Evolutionary conservation across 306 rosid genomes (phyloP), one percentile per base, ranked within the genome.

Genomic region (Pyrus betulifolia): DNA sequence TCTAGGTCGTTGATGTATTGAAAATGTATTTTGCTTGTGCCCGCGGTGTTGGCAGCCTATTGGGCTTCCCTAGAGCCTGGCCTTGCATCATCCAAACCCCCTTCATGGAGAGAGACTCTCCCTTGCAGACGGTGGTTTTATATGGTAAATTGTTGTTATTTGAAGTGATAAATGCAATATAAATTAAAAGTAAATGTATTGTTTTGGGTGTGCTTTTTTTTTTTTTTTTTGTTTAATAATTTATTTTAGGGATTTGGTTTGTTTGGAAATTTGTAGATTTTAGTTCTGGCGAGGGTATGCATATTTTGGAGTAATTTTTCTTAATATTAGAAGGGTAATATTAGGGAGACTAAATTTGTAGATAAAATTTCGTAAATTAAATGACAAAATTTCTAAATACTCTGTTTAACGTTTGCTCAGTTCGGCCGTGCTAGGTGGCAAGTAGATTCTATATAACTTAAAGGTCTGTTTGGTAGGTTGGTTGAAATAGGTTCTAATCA

Each of bases 21-120:
- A 8, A 5, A 14, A 4, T 8, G 30, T 72, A 31, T 2, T 28
- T 66, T 66, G 78, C 78, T 67, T 28, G 70, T 44, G 78, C 54
- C 55, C 67, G 78, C 2, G 78, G 78, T 65, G 52, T 19, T 72
- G 69, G 18, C 9, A 28, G 63, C 70, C 81, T 69, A 69, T 15
- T 77, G 27, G 40, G 62, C 27, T 59, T 69, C 46, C 46, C n/a
- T 69, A 3, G 40, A 70, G 81, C 76, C 75, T 69, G 69, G 70
- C 69, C 70, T 18, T 60, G 76, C 69, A 60, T 51, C 55, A 51
- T 15, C 21, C 55, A 51, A 51, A 17, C 55, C 21, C 21, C 21
- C 55, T 5, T 5, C 55, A 15, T 49, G 55, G 19, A 49, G 8
- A 49, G 19, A 5, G 7, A 33, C 7, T 46, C 55, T 49, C 19